Evolutionary conservation across 129 eudicot genomes (phyloP), one percentile per base, ranked within the genome.

Genomic region (Centrapalus pauciflorus): DNA sequence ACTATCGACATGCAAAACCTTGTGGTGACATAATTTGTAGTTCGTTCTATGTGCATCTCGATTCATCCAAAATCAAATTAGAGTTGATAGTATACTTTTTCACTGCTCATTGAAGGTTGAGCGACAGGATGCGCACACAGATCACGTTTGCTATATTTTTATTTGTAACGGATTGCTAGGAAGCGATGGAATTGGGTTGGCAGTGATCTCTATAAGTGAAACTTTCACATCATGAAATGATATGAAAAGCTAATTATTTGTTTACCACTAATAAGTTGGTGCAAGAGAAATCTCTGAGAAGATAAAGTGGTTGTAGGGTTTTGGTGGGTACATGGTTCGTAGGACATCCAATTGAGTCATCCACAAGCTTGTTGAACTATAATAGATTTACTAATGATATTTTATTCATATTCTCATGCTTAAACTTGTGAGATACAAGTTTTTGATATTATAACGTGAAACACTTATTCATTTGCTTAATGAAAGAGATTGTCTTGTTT

Each of bases 391-490:
- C 21, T 58, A 58, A 24, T 35, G 11, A 52, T 37, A 17, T 38
- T 48, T 48, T 51, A 50, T 23, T 63, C 35, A 7, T 16, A 3
- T 62, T 20, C 51, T 3, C 4, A 38, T 52, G 17, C 61, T 48
- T 58, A 37, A 73, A 12, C 28, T 21, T 27, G 41, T 40, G 43
- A 55, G 43, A 66, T 28, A 2, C 74, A 69, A 37, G 41, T 55
- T 38, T 9, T 3, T 62, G 16, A 46, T 14, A 45, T 60, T 46
- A 33, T 48, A 23, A 48, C n/a, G 27, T 34, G 24, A 23, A 71
- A 27, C 54, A 50, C 9, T 26, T 46, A 2, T 20, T 23, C 13
- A 23, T 61, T 37, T 38, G 17, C 55, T 11, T 50, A n/a, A 43
- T 20, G 55, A 10, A 12, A 17, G 10, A 7, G 14, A 2, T 14